These are phyloP conservation scores for Cladophialophora exuberans DNA, from an alignment of 2,329 filamentous ascomycete species.

Conservation along the genomic window DNA sequence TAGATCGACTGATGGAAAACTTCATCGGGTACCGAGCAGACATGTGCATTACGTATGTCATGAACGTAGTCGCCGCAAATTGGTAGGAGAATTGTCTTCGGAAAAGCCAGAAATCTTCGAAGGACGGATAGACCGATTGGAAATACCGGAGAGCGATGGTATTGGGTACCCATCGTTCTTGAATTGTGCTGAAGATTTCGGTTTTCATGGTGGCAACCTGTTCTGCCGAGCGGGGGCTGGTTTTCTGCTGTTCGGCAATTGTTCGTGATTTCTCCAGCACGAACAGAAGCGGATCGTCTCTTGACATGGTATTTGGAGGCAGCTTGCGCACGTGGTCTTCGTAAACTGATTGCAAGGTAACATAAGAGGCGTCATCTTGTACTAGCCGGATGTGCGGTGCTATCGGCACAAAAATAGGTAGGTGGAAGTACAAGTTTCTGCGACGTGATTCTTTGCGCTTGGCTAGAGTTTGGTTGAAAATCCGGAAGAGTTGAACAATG, in stretches of 20 bases:
- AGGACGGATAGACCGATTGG: slow-evolving; percentile 82
- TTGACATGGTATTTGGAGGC: slow-evolving; percentile 65
- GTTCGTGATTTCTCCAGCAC: slow-evolving; percentile 91
- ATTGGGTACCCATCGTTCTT: slow-evolving; percentile 87
- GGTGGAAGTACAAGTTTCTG: slow-evolving; percentile 91
- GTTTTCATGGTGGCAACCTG: slow-evolving; percentile 73
- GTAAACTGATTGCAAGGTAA: slow-evolving; percentile 91
- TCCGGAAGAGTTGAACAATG: slow-evolving; percentile 93
- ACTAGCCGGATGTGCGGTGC: slow-evolving; percentile 94
- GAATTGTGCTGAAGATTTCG: slow-evolving; percentile 93
- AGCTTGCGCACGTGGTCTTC: slow-evolving; percentile 88
- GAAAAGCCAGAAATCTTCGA: slow-evolving; percentile 97
- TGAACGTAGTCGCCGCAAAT: slow-evolving; percentile 91
- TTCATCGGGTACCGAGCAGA: slow-evolving; percentile 95
- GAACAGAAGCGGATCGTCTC: slow-evolving; percentile 93
- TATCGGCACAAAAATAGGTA: slow-evolving; percentile 93
- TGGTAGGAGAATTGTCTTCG: slow-evolving; percentile 96
- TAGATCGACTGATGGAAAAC: slow-evolving; percentile 83
- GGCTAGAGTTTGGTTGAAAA: slow-evolving; percentile 88
- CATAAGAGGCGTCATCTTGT: slow-evolving; percentile 91
- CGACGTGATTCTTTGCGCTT: slow-evolving; percentile 95
- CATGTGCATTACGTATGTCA: slow-evolving; percentile 98
- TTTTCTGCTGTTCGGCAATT: slow-evolving; percentile 68
- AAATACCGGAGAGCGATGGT: slow-evolving; percentile 87
- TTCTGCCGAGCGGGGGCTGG: slow-evolving; percentile 57